These are phyloP conservation scores for Lactuca saligna DNA, from an alignment of 129 eudicot genomes.

Conservation along the genomic window DNA sequence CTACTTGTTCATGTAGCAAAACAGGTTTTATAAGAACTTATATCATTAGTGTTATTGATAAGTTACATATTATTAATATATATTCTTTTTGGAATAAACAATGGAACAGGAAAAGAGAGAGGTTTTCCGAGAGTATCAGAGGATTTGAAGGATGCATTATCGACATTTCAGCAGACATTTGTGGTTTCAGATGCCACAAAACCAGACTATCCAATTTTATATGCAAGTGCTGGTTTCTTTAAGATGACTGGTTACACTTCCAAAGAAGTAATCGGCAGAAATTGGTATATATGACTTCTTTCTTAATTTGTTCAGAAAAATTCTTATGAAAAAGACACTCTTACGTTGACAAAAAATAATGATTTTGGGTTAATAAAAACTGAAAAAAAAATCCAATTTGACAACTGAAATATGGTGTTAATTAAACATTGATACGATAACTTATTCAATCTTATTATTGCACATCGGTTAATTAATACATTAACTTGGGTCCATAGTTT, in stretches of 20 bases:
- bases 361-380: not conserved
- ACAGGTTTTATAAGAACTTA: not conserved
- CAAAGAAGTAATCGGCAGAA: slow-evolving; percentile 86
- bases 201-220: slow-evolving; percentile 78
- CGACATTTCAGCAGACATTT: slow-evolving; percentile 91
- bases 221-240: slow-evolving; percentile 96
- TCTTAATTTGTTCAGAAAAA: not conserved
- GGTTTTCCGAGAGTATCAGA: slow-evolving; percentile 83
- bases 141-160: slow-evolving; percentile 84
- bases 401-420: not conserved
- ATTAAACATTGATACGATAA: no score
- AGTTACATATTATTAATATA: not conserved
- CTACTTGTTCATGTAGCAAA: no score
- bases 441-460: not conserved
- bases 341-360: not conserved
- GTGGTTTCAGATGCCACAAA: slow-evolving; percentile 96
- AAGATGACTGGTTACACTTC: slow-evolving; percentile 97
- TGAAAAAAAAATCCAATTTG: not conserved
- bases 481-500: not conserved
- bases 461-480: not conserved
- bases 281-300: slow-evolving; percentile 49
- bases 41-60: not conserved
- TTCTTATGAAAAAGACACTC: not conserved
- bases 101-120: slow-evolving; percentile 46
- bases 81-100: not conserved